Conservation (phyloP, 2,329 filamentous ascomycete genomes). For the Nakataea oryzae region DNA sequence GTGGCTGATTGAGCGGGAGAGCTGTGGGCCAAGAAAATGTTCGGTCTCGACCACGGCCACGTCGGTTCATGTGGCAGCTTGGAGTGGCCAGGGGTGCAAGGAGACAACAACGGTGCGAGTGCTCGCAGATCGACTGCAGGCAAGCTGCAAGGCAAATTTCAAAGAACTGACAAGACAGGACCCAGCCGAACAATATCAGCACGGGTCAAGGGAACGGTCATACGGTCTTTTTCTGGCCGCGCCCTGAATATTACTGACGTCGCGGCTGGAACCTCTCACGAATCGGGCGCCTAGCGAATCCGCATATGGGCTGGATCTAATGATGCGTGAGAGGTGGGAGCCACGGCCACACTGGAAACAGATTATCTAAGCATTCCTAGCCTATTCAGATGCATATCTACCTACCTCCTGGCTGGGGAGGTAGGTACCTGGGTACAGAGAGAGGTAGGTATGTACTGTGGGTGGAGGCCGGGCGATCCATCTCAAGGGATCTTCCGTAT, state of each 20-base stretch:
- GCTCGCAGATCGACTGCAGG: neutral
- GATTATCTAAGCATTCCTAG: neutral
- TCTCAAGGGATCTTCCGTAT: no score
- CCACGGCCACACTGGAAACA: no score
- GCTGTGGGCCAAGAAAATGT: neutral
- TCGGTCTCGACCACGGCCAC: neutral
- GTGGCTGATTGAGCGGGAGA: neutral
- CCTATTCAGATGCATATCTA: no score
- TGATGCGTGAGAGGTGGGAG: no score
- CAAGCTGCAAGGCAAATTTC: neutral
- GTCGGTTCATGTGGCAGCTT: neutral
- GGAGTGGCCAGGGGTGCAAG: no score
- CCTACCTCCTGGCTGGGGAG: no score
- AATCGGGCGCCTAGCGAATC: neutral
- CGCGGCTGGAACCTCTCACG: neutral
- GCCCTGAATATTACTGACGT: neutral
- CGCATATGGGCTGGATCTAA: neutral
- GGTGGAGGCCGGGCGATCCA: neutral
- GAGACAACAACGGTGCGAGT: neutral
- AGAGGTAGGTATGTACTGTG: no score
- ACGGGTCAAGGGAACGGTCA: no score
- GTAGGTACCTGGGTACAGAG: no score
- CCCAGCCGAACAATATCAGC: neutral
- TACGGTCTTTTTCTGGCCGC: neutral
- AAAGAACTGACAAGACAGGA: neutral